Evolutionary conservation across 768 basidiomycete species (phyloP), one percentile per base, ranked within the genome.

Genomic region (Pisolithus marmoratus): DNA sequence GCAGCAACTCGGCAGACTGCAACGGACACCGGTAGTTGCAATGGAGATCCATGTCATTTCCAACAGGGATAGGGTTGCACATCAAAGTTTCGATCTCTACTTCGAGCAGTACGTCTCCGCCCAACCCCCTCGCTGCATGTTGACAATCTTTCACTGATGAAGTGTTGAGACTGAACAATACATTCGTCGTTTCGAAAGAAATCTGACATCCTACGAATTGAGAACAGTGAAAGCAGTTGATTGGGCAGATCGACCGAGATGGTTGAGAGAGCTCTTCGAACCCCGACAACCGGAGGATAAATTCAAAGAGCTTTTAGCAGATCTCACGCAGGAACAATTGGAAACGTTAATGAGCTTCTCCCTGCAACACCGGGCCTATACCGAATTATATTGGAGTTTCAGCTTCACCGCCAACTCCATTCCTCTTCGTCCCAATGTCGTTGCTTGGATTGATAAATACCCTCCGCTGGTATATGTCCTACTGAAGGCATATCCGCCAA

Each of bases 41-140:
- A 74, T 85, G 36, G 84, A 86, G 54, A 72, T 85, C 8, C 84
- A 85, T 60, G 84, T 86, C 4, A 77, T 85, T 9, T 85, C 84
- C 0, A 84, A 85, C 59, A 70, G 83, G 12, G 84, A 85, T 62
- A 76, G 81, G 9, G 69, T 83, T 3, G 80, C 83, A 0, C 82
- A 84, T 58, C 82, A 84, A 64, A 61, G 82, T 0, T 85, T 87
- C 55, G 84, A 87, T 60, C 61, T 85, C 31, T 82, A 82, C 68
- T 81, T 83, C 59, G 80, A 84, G 34, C 80, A 83, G 84, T 84
- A 63, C 63, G 83, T 70, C 19, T 8, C 4, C 14, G 9, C 4
- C 19, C 8, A 8, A 15, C 27, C 41, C 8, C 6, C 11, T 9
- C 2, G 8, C 9, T 2, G 23, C 17, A 44, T 20, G 8, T 46